Percentiles rank a stretch among this genome's conserved stretches.
Evolutionary conservation across 306 rosid species (phyloP).

Genomic region (Nissolia schottii): DNA sequence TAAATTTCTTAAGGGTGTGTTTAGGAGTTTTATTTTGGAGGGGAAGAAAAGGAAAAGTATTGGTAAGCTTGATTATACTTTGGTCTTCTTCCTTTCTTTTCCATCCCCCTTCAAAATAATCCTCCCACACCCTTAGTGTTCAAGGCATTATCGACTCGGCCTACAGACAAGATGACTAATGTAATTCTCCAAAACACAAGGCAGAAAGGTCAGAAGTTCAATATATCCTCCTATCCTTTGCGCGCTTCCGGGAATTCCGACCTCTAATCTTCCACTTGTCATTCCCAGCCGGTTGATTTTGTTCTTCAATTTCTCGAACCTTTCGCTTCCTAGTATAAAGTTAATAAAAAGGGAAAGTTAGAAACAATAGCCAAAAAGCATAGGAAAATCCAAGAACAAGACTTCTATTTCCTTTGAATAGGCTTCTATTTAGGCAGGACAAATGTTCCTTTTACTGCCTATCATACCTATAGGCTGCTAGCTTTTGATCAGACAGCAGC

Average conservation of each 20-base stretch:
- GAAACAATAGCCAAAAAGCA: not conserved
- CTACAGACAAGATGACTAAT: not conserved
- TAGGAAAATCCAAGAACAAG: not conserved
- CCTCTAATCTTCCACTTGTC: constrained; percentile 78
- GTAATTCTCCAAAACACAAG: not conserved
- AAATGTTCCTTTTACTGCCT: not conserved
- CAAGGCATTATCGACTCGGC: not conserved
- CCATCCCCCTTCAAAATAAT: too few species aligned
- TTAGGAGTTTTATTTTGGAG: too few species aligned
- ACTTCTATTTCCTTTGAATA: not conserved
- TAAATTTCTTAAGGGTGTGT: not conserved
- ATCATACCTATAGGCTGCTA: constrained; percentile 24
- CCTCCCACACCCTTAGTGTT: not conserved
- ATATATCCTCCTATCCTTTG: constrained; percentile 62
- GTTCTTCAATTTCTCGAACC: constrained; percentile 77
- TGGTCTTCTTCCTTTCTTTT: too few species aligned
- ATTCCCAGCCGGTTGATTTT: constrained; percentile 61
- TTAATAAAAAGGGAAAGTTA: not conserved
- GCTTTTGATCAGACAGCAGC: constrained; percentile 26
- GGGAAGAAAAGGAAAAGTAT: too few species aligned
- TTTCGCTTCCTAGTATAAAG: constrained; percentile 58
- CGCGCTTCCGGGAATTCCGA: constrained; percentile 46
- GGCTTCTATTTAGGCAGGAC: not conserved
- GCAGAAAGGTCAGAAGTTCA: not conserved
- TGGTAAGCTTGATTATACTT: too few species aligned